phyloP scores from a whole-genome alignment of 305 asterid genomes.

The Fraxinus ornus region DNA sequence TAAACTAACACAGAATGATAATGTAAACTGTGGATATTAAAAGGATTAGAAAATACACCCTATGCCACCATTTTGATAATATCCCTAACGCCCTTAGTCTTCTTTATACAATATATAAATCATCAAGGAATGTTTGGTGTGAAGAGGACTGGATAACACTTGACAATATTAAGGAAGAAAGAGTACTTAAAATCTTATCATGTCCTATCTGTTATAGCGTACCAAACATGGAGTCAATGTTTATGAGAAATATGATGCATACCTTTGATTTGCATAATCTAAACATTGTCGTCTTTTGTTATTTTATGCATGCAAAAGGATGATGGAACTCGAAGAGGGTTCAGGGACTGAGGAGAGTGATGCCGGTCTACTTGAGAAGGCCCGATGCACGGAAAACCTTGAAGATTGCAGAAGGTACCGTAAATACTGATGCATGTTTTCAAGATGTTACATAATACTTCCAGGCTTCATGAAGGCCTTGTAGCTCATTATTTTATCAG shows the following conservation, averaged over 20 bases:
- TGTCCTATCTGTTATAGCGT: background rate
- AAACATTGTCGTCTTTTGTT: background rate
- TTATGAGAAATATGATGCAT: background rate
- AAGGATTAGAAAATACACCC: background rate
- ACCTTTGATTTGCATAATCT: background rate
- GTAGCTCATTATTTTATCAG: background rate
- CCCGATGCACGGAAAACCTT: constrained; percentile 24
- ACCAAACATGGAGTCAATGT: background rate
- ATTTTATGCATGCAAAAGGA: constrained; percentile 37
- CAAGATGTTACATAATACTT: background rate
- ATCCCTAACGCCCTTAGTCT: background rate
- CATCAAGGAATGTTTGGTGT: background rate
- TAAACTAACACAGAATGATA: background rate
- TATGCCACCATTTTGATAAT: background rate
- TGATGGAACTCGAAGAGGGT: constrained; percentile 86
- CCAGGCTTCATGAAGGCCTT: background rate
- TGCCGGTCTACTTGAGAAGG: constrained; percentile 45
- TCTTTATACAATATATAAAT: background rate
- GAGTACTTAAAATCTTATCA: background rate
- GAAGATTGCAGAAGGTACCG: constrained; percentile 40
- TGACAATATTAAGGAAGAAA: background rate
- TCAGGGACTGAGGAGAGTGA: constrained; percentile 74
- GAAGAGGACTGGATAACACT: background rate
- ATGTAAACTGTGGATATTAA: background rate
- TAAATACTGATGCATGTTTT: background rate